Base-by-base conservation (phyloP, 345 rosid genomes). In the Lepidium africanum region DNA sequence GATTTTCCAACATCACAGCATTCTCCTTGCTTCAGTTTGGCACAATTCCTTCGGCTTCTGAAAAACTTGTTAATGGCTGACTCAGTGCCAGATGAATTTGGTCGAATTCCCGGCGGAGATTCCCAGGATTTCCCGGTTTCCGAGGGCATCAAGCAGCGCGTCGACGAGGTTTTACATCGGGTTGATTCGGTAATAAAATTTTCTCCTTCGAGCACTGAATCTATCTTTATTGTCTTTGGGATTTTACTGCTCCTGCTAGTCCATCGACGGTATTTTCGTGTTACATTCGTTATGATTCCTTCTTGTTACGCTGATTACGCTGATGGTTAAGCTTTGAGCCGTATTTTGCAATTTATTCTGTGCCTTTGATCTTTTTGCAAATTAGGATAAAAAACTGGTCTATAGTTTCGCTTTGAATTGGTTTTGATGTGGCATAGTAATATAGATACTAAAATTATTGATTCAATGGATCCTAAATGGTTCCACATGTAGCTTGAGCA, bases 401-500 rank as follows among this genome's bases (percentile, higher is more conserved):
- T 30, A 2, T 25, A 52, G 39, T 10, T 39, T 54, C 11, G 43
- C 14, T 23, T 15, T 27, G 16, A 37, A 37, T 53, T 37, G 15
- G 7, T 55, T 33, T 45, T 14, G 36, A 19, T 32, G 5, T 37
- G 16, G 6, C 16, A 6, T 49, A 1, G 17, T 48, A n/a, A 38
- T 5, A 14, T 45, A 6, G 9, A 27, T 61, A 16, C 3, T 12
- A 16, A 11, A 6, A 39, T 27, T 27, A 10, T 50, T 60, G 64
- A 60, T 60, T 59, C 41, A 14, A 17, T 39, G 17, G 9, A n/a
- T 70, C 52, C 2, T 32, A 48, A 13, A 46, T 56, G 49, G 3
- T 65, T 73, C 15, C 37, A 10, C 42, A 30, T 68, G 75, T 72
- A 88, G 97, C 86, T 94, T 14, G 92, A 87, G 86, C 77, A 80